Percentiles rank a stretch among this genome's conserved stretches.
phyloP scores from a whole-genome alignment of 768 basidiomycete genomes.

The Boletus rex-veris region DNA sequence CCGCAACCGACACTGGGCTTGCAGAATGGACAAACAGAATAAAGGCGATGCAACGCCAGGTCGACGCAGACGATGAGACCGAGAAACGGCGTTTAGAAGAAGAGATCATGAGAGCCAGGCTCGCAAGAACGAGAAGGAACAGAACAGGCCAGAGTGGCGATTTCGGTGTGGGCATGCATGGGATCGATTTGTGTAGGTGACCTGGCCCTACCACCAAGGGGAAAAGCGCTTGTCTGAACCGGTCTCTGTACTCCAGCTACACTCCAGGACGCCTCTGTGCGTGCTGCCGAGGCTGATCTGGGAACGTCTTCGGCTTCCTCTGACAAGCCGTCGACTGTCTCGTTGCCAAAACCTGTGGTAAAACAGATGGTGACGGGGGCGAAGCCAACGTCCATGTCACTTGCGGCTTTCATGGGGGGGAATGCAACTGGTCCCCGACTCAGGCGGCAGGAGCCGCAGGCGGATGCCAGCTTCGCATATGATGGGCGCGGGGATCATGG shows the following conservation, averaged over 20 bases:
- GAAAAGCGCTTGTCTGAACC: not conserved
- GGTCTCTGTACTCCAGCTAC: conserved; percentile 15
- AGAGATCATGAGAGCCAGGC: conserved; percentile 47
- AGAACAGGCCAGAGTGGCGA: conserved; percentile 34
- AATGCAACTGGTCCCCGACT: conserved; percentile 71
- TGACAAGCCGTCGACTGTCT: conserved; percentile 1
- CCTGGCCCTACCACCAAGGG: not conserved
- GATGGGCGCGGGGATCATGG: conserved; percentile 53
- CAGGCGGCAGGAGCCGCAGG: conserved; percentile 69
- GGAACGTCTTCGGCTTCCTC: conserved; percentile 1
- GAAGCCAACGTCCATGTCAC: conserved; percentile 55
- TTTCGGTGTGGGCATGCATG: conserved; percentile 38
- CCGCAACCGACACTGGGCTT: conserved; percentile 55
- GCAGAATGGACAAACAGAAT: conserved; percentile 82
- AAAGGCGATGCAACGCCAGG: conserved; percentile 74
- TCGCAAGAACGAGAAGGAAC: conserved; percentile 42
- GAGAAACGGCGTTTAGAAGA: conserved; percentile 66
- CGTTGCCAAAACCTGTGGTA: conserved; percentile 12
- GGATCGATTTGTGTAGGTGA: conserved; percentile 32
- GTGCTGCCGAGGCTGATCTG: conserved; percentile 11
- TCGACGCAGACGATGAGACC: conserved; percentile 76
- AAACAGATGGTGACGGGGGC: conserved; percentile 8
- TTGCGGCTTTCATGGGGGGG: conserved; percentile 82
- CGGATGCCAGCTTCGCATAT: conserved; percentile 63
- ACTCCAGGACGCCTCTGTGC: conserved; percentile 16